Conservation (phyloP, 768 basidiomycete genomes). For the Amanita jacksonii region DNA sequence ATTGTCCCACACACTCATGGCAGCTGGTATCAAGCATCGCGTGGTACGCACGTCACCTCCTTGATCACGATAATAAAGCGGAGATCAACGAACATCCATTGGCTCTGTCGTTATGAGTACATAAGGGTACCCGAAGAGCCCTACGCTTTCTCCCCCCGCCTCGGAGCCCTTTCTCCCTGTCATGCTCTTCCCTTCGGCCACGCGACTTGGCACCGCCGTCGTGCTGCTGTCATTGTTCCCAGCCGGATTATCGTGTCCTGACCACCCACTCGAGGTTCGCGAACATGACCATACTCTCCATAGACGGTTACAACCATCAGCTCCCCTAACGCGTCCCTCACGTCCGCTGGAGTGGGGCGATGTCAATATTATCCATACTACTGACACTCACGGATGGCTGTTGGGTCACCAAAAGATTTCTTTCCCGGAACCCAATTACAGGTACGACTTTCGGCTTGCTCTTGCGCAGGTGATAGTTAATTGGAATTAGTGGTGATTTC, state of each 20-base stretch:
- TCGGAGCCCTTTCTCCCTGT: background rate
- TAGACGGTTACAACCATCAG: constrained; percentile 30
- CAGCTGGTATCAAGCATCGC: too few species aligned
- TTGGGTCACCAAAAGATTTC: constrained; percentile 73
- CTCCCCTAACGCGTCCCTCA: constrained; percentile 44
- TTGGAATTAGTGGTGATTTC: constrained; percentile 23
- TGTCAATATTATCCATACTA: constrained; percentile 80
- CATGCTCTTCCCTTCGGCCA: background rate
- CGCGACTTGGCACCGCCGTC: background rate
- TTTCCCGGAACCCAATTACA: constrained; percentile 72
- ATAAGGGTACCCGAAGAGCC: too few species aligned
- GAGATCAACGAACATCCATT: too few species aligned
- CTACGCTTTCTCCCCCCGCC: too few species aligned
- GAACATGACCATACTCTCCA: constrained; percentile 21
- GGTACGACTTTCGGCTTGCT: constrained; percentile 22
- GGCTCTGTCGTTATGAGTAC: too few species aligned
- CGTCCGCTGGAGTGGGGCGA: constrained; percentile 79
- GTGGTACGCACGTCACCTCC: too few species aligned
- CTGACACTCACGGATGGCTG: constrained; percentile 66
- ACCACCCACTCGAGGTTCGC: too few species aligned
- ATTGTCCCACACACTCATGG: too few species aligned
- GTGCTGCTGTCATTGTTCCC: background rate
- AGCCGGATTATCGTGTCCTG: constrained; percentile 15
- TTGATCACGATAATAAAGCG: too few species aligned
- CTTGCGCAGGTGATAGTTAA: background rate